A percentile compares a stretch with the other conserved stretches of the same genome.
These are phyloP conservation scores for Carex littledalei DNA, from an alignment of 176 grass and related monocot genomes.

Conservation along the genomic window DNA sequence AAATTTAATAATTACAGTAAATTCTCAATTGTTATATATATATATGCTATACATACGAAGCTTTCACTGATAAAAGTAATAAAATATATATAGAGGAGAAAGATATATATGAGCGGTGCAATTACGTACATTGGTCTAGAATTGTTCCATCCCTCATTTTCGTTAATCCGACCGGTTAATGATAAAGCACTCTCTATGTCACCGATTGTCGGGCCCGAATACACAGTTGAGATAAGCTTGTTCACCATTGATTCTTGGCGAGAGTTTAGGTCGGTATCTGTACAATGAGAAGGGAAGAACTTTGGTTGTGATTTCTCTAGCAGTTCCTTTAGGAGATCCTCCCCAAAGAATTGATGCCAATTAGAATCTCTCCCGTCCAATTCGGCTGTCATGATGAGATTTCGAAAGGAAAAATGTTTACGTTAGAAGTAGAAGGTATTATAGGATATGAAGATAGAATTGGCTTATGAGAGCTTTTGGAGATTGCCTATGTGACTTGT, in stretches of 20 bases:
- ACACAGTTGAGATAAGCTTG: constrained; percentile 87
- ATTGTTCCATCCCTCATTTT: constrained; percentile 16
- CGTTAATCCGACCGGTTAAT: constrained; percentile 21
- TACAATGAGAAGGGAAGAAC: constrained; percentile 8
- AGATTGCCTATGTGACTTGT: constrained; percentile 21
- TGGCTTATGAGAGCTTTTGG: constrained; percentile 11
- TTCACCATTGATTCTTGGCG: constrained; percentile 57
- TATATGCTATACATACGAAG: not conserved
- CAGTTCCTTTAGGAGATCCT: constrained; percentile 56
- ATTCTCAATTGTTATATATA: not conserved
- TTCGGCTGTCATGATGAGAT: constrained; percentile 27
- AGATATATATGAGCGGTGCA: not conserved
- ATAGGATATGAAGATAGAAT: constrained; percentile 9
- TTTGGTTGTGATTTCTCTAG: constrained; percentile 22
- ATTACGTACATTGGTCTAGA: constrained; percentile 39
- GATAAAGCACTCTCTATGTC: constrained; percentile 84
- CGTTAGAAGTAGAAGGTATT: not conserved
- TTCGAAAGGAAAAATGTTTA: not conserved
- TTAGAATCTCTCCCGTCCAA: constrained; percentile 32
- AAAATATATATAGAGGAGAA: not conserved
- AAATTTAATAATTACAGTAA: not conserved
- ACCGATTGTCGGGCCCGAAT: constrained; percentile 78
- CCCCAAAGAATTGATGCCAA: constrained; percentile 35
- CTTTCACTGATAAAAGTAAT: not conserved
- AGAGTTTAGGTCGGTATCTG: not conserved